Base-by-base conservation (phyloP, 2,329 filamentous ascomycete genomes). In the Pestalotiopsis sp. region DNA sequence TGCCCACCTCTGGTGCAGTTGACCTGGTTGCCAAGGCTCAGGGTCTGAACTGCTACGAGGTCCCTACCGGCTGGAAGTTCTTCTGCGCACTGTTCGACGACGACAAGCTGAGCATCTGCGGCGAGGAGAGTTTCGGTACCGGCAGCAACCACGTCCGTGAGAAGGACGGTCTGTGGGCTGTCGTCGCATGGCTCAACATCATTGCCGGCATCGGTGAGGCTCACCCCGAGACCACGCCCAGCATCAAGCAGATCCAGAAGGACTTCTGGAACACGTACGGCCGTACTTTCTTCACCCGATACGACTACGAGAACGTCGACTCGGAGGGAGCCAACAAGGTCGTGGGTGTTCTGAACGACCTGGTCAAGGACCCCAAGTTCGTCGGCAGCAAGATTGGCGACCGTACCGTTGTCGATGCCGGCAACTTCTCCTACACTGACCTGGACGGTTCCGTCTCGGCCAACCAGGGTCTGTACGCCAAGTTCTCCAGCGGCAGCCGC, bases 11-110 rank as follows among this genome's bases (percentile, higher is more conserved):
- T 13, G 94, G 94, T 56, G 96, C 96, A 24, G 93, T 99, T 65
- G 96, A 99, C 79, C 90, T 97, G 17, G 96, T 99, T 55, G 96
- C 96, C 74, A 93, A 97, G 88, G 94, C 94, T 76, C 95, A 98
- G 84, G 92, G 92, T 44, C 88, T 99, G 56, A 85, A 93, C 83
- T 92, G 89, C 82, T 99, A 99, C 83, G 96, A 99, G 82, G 96
- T 99, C 1, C 96, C 96, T 48, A 99, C 96, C 0, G 96, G 96
- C 76, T 99, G 96, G 96, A 98, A 98, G 82, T 98, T 98, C 87
- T 98, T 98, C 90, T 98, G 94, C 78, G 94, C 94, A 75, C 88
- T 98, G 68, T 97, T 98, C 76, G 94, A 98, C 77, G 92, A 93
- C 72, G 86, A 97, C 83, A 97, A 97, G 87, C 91, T 98, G 78